Evolutionary conservation across 2,329 filamentous ascomycete species (phyloP).

Genomic region (Exophiala aquamarina): DNA sequence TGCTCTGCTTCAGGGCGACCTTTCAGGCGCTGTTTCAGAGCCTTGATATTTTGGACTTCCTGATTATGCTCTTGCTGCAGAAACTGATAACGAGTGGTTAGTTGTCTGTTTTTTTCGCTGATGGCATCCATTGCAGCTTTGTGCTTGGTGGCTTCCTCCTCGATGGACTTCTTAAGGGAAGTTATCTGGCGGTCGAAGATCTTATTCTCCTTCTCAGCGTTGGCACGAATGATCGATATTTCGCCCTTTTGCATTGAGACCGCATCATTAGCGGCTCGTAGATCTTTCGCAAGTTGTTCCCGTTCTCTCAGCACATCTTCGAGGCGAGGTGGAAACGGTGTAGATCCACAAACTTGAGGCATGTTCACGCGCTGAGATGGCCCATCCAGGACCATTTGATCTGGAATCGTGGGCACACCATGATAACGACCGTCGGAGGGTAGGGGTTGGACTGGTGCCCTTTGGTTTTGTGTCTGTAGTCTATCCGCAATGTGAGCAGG

Average conservation of each 20-base stretch:
- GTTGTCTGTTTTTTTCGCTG: constrained; percentile 55
- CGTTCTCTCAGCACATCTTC: constrained; percentile 36
- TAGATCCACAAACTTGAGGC: constrained; percentile 25
- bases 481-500: background rate
- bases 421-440: constrained; percentile 5
- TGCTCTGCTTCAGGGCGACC: constrained; percentile 34
- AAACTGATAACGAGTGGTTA: constrained; percentile 60
- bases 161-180: constrained; percentile 54
- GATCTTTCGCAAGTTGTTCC: constrained; percentile 39
- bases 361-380: constrained; percentile 23
- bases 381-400: constrained; percentile 7
- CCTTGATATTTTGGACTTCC: constrained; percentile 50
- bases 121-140: constrained; percentile 56
- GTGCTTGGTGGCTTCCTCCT: constrained; percentile 53
- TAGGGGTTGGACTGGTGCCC: background rate
- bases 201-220: constrained; percentile 53
- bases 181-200: constrained; percentile 55
- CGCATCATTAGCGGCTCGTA: constrained; percentile 40
- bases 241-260: constrained; percentile 58
- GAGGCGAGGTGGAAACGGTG: constrained; percentile 15
- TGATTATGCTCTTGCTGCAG: constrained; percentile 60
- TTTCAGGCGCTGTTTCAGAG: constrained; percentile 39
- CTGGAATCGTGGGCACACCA: constrained; percentile 9
- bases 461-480: constrained; percentile 2
- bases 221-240: constrained; percentile 61